Base-by-base conservation (phyloP, 108 stramenopile species). In the Cyclostephanos tholiformis region DNA sequence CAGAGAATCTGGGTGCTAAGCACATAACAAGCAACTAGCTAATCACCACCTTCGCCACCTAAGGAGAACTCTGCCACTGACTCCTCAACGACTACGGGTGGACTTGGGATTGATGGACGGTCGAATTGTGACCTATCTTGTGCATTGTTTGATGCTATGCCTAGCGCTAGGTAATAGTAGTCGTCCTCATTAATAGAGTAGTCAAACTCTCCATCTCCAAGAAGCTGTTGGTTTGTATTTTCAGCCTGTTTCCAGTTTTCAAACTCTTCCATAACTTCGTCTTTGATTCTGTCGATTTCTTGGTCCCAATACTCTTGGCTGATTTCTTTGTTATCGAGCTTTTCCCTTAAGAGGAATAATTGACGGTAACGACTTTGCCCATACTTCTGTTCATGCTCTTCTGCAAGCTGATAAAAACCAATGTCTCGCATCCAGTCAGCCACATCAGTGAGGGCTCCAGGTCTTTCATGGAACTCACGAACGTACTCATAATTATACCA, bases 301-400 rank as follows among this genome's bases (percentile, higher is more conserved):
- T 70, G 55, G 51, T 81, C 80, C 80, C 80, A 81, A 29, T 64
- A 46, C 61, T 65, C 73, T 66, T 74, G 49, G 36, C 65, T 63
- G 35, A 74, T 81, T 81, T 74, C 80, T 66, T 70, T 67, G 27
- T 38, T 65, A 30, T 81, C 80, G 19, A 81, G 80, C 53, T 66
- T 49, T 26, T 81, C 73, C 59, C 65, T 69, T 50, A 81, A 58
- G 12, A 81, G 49, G 44, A 51, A 70, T 16, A 74, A 35, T 63
- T 81, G 73, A 14, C 80, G 80, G 35, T 74, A 74, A 52, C 63
- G 63, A 71, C 80, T 81, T 53, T 74, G 63, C 1, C 90, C 93
- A 71, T 91, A 94, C 74, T 89, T 88, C 67, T 86, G 83, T 79
- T 94, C 93, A 63, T 94, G 93, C 67, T 94, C 93, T 14, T 85